Percentiles rank a stretch among this genome's conserved stretches.
Conservation (phyloP, 2,329 filamentous ascomycete genomes). For the Coniochaeta sp. region DNA sequence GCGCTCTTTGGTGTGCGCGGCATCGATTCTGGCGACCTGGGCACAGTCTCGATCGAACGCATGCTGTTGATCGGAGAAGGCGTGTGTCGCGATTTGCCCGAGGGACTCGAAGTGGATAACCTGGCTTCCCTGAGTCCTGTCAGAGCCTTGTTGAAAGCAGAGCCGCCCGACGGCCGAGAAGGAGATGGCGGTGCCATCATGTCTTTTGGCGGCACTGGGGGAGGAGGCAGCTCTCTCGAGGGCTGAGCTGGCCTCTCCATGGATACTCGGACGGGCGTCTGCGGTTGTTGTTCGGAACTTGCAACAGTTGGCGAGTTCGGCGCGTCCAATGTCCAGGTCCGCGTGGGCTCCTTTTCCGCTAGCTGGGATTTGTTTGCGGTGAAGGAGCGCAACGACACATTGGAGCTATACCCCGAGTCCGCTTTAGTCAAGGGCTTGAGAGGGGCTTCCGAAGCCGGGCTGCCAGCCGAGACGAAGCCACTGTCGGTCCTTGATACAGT, state of each 20-base stretch:
- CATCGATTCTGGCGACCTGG: constrained; percentile 15
- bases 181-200: constrained; percentile 5
- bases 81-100: constrained; percentile 12
- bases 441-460: constrained; percentile 33
- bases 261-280: constrained; percentile 5
- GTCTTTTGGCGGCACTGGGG: constrained; percentile 30
- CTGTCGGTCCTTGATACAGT: constrained; percentile 36
- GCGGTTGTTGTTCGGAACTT: constrained; percentile 8
- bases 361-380: constrained; percentile 24
- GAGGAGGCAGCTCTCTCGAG: constrained; percentile 19
- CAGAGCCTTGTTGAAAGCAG: background rate
- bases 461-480: constrained; percentile 34
- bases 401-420: constrained; percentile 57
- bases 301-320: no score
- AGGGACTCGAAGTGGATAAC: constrained; percentile 2
- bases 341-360: constrained; percentile 16
- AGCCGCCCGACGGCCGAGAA: background rate
- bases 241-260: constrained; percentile 2
- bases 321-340: constrained; percentile 9
- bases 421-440: constrained; percentile 44
- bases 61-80: constrained; percentile 14
- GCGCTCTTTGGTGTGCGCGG: constrained; percentile 20
- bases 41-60: constrained; percentile 8
- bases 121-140: constrained; percentile 2
- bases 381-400: constrained; percentile 49